Percentiles rank a stretch among this genome's conserved stretches.
These are phyloP conservation scores for Umbelopsis vinacea DNA, from an alignment of 192 early-diverging fungal genomes.

Conservation along the genomic window DNA sequence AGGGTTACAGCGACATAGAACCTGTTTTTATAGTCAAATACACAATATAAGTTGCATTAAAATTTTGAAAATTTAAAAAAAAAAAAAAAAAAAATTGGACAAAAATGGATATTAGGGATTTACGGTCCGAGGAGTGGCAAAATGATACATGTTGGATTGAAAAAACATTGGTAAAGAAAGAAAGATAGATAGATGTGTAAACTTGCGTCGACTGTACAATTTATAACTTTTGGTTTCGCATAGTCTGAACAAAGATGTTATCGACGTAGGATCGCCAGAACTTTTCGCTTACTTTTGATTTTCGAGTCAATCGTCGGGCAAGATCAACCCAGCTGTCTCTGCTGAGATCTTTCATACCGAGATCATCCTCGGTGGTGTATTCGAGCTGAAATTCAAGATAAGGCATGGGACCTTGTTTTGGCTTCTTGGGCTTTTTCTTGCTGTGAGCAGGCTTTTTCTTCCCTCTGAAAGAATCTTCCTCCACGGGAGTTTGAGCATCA, in stretches of 20 bases:
- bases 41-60: constrained; percentile 5
- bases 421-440: constrained; percentile 36
- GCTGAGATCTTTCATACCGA: constrained; percentile 53
- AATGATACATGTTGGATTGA: neutral
- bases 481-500: neutral
- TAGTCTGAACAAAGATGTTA: constrained; percentile 44
- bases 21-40: neutral
- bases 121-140: neutral
- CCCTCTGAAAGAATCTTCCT: neutral
- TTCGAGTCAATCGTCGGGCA: constrained; percentile 39
- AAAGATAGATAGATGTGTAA: neutral
- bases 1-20: constrained; percentile 7
- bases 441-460: constrained; percentile 27
- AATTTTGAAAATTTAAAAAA: too few relatives aligned
- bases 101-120: too few relatives aligned
- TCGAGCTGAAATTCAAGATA: constrained; percentile 48
- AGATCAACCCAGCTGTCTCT: constrained; percentile 47
- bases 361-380: constrained; percentile 51
- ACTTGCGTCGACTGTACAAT: neutral
- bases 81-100: too few relatives aligned
- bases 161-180: neutral
- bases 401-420: constrained; percentile 33
- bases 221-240: neutral
- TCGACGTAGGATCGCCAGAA: constrained; percentile 38
- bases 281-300: constrained; percentile 3